These are phyloP conservation scores for Ophiostoma himal-ulmi DNA, from an alignment of 2,329 filamentous ascomycete species.

Conservation along the genomic window DNA sequence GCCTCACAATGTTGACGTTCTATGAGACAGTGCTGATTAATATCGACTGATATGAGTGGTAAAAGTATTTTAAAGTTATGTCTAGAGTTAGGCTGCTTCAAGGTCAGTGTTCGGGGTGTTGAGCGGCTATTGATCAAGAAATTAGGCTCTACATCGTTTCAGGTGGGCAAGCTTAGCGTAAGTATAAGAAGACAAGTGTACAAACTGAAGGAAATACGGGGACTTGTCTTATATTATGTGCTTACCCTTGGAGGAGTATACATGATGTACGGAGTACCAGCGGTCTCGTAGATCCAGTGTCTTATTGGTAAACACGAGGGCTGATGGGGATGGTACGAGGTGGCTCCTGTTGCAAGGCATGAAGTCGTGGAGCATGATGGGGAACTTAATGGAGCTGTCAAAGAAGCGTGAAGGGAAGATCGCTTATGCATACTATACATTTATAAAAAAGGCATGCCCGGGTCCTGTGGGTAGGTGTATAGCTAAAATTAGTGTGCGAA, in stretches of 20 bases:
- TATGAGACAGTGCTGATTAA: background rate
- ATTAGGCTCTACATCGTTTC: background rate
- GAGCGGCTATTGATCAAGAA: background rate
- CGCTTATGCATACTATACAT: too few species aligned
- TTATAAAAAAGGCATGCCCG: too few species aligned
- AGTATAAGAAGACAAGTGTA: constrained; percentile 2
- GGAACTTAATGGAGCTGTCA: background rate
- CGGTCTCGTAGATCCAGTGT: too few species aligned
- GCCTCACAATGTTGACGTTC: background rate
- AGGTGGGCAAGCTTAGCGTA: background rate
- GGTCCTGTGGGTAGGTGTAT: too few species aligned
- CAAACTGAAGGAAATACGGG: background rate
- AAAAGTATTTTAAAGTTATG: too few species aligned
- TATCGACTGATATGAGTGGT: background rate
- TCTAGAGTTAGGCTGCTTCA: background rate
- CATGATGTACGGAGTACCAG: too few species aligned
- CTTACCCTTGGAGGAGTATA: too few species aligned
- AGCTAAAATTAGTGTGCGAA: background rate
- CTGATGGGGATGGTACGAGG: too few species aligned
- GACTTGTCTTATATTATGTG: background rate
- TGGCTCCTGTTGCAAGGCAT: background rate
- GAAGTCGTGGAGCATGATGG: background rate
- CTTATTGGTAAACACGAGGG: too few species aligned
- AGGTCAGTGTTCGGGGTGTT: background rate
- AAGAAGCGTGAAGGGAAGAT: background rate